Percentiles rank a stretch among this genome's conserved stretches.
Conservation (phyloP, 1,139 yeast genomes). For the Yamadazyma atlantica region DNA sequence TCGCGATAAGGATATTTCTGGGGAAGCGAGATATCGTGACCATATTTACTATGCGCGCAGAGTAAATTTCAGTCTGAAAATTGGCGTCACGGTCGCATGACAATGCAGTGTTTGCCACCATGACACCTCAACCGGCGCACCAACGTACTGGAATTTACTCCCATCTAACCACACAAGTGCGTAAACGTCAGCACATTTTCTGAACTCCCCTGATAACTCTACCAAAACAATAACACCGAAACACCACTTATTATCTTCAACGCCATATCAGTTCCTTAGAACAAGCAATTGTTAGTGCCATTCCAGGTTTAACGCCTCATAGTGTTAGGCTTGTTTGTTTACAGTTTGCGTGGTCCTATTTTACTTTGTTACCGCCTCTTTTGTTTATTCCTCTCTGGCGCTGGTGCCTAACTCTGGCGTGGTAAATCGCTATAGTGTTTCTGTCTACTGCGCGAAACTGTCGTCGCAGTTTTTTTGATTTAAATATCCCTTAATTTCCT, state of each 20-base stretch:
- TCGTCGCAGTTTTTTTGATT: conserved; percentile 1
- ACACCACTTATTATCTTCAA: not conserved
- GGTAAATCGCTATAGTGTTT: too few species aligned
- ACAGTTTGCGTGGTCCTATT: not conserved
- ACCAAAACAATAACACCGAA: not conserved
- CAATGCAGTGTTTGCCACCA: too few species aligned
- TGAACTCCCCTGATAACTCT: not conserved
- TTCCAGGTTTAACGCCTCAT: not conserved
- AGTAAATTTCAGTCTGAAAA: not conserved
- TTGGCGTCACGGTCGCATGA: too few species aligned
- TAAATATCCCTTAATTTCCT: conserved; percentile 3
- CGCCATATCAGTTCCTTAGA: not conserved
- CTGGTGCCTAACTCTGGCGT: too few species aligned
- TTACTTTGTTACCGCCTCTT: not conserved
- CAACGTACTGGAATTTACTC: too few species aligned
- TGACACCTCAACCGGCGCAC: too few species aligned
- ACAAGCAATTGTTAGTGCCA: not conserved
- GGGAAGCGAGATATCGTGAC: too few species aligned
- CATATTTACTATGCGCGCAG: not conserved
- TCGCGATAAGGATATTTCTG: not conserved
- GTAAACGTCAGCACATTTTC: not conserved
- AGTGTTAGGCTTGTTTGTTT: not conserved
- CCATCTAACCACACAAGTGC: too few species aligned
- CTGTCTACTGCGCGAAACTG: not conserved
- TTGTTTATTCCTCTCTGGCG: not conserved